phyloP scores from a whole-genome alignment of 2,329 filamentous ascomycete species.

The Colletotrichum gigasporum region DNA sequence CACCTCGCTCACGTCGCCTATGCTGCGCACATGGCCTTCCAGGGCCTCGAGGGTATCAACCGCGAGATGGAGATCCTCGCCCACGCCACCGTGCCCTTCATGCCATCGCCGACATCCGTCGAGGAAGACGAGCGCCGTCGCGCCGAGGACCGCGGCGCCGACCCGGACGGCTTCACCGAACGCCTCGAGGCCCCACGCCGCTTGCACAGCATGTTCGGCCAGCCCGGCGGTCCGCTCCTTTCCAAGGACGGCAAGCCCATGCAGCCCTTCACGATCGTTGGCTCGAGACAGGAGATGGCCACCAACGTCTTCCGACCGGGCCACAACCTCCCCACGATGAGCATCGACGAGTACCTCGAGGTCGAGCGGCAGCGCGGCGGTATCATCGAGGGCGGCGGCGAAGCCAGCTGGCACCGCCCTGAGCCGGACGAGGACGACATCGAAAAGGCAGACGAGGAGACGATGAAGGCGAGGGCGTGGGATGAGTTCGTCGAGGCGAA shows the following conservation, averaged over 20 bases:
- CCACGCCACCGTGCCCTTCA: constrained; percentile 68
- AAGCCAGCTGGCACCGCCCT: constrained; percentile 72
- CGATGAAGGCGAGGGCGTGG: constrained; percentile 93
- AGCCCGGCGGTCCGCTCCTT: constrained; percentile 73
- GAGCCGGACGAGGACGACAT: constrained; percentile 90
- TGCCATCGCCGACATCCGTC: constrained; percentile 54
- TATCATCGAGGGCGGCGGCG: constrained; percentile 91
- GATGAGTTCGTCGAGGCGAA: constrained; percentile 95
- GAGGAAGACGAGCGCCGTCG: constrained; percentile 57
- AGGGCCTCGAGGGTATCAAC: constrained; percentile 85
- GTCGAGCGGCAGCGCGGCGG: constrained; percentile 87
- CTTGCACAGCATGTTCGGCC: constrained; percentile 56
- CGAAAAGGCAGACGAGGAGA: constrained; percentile 88
- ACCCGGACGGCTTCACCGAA: constrained; percentile 71
- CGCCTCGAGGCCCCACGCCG: constrained; percentile 74
- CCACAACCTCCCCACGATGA: constrained; percentile 96
- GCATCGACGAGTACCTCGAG: constrained; percentile 95
- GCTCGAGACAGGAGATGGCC: constrained; percentile 77
- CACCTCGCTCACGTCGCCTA: constrained; percentile 81
- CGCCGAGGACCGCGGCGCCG: constrained; percentile 42
- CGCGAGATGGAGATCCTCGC: constrained; percentile 86
- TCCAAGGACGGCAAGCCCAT: constrained; percentile 84
- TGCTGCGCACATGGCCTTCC: constrained; percentile 82
- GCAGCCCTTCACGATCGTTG: constrained; percentile 88
- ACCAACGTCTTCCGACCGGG: constrained; percentile 88